Percentiles rank a stretch among this genome's conserved stretches.
phyloP scores from a whole-genome alignment of 345 rosid species.

The Syzygium oleosum region DNA sequence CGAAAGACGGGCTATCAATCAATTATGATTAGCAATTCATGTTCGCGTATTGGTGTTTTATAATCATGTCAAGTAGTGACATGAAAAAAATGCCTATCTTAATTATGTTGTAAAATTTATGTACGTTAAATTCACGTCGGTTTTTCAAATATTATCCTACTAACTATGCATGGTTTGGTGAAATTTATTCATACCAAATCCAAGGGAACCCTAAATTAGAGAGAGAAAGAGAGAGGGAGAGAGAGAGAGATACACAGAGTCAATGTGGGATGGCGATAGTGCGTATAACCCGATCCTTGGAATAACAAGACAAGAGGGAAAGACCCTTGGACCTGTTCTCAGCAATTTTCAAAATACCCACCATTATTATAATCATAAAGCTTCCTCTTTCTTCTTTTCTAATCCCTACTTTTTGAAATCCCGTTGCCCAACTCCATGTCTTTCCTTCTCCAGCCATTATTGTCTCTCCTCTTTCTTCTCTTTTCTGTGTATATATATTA shows the following conservation, averaged over 20 bases:
- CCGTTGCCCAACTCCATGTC: not conserved
- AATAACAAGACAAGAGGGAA: not conserved
- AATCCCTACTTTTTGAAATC: constrained; percentile 2
- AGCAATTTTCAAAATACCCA: not conserved
- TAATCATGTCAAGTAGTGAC: not conserved
- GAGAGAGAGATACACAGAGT: not conserved
- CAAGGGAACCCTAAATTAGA: not conserved
- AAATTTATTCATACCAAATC: not conserved
- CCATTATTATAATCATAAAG: constrained; percentile 3
- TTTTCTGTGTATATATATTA: not conserved
- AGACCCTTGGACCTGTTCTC: not conserved
- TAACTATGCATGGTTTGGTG: not conserved
- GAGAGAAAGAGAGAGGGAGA: not conserved
- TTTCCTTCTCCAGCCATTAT: constrained; percentile 9
- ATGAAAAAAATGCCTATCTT: not conserved
- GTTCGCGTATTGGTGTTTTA: not conserved
- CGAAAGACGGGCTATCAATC: not conserved
- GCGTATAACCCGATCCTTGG: not conserved
- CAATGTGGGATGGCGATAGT: not conserved
- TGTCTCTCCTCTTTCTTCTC: constrained; percentile 1
- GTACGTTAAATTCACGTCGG: not conserved
- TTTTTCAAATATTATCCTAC: not conserved
- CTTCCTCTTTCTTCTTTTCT: not conserved
- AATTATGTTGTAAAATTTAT: not conserved
- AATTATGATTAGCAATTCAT: not conserved